A percentile compares a stretch with the other conserved stretches of the same genome.
These are phyloP conservation scores for Gaertneriomyces sp. DNA, from an alignment of 192 early-diverging fungal genomes.

Conservation along the genomic window DNA sequence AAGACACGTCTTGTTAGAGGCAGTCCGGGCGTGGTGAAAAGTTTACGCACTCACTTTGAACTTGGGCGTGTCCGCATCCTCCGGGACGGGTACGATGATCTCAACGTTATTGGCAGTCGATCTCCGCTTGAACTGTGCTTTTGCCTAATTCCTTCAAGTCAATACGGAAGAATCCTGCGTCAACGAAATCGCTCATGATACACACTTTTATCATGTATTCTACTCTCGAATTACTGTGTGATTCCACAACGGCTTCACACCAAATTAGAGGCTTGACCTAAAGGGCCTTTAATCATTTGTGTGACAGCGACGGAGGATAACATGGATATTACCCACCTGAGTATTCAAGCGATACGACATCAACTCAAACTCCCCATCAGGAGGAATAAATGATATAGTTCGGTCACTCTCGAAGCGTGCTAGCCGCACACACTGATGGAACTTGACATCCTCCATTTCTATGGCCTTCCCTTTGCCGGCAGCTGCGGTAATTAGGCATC, in stretches of 20 bases:
- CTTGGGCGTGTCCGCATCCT: conserved; percentile 94
- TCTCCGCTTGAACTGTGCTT: conserved; percentile 94
- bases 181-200: too few species aligned
- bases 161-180: too few species aligned
- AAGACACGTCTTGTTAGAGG: background rate
- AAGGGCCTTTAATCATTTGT: conserved; percentile 51
- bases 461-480: conserved; percentile 53
- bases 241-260: conserved; percentile 76
- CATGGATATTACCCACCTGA: conserved; percentile 55
- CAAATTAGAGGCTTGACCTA: conserved; percentile 87
- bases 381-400: conserved; percentile 97
- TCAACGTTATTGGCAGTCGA: conserved; percentile 98
- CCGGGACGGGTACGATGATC: conserved; percentile 95
- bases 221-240: conserved; percentile 85
- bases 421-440: conserved; percentile 97
- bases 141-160: conserved; percentile 59
- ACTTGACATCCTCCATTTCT: conserved; percentile 97
- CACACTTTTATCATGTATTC: conserved; percentile 84
- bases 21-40: too few species aligned
- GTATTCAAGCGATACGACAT: conserved; percentile 85
- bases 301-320: conserved; percentile 52
- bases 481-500: conserved; percentile 7
- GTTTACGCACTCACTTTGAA: conserved; percentile 68
- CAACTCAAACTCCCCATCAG: conserved; percentile 96
- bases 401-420: conserved; percentile 93